Conservation (phyloP, 1,139 yeast genomes). For the Kurtzmaniella natalensis region DNA sequence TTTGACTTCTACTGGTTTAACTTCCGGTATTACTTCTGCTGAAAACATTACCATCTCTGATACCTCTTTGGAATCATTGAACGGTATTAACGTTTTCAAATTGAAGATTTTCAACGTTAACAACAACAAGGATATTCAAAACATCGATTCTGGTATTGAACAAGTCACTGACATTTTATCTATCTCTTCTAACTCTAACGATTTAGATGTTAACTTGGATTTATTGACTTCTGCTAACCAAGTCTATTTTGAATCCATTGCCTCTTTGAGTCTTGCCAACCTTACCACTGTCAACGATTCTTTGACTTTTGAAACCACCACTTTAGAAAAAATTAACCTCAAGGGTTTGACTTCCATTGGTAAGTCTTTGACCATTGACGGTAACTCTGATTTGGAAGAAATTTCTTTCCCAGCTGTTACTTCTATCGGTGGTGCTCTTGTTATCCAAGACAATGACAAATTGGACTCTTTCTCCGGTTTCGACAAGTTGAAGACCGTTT, state of each 20-base stretch:
- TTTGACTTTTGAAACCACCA: conserved; percentile 66
- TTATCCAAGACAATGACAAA: conserved; percentile 75
- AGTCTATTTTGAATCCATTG: conserved; percentile 74
- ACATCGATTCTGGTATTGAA: conserved; percentile 69
- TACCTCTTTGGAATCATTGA: conserved; percentile 74
- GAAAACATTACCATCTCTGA: conserved; percentile 74
- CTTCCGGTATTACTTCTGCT: conserved; percentile 72
- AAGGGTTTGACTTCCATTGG: conserved; percentile 61
- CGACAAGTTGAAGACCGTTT: conserved; percentile 65
- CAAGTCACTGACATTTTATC: conserved; percentile 70
- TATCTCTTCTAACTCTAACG: conserved; percentile 80
- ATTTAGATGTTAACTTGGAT: conserved; percentile 65
- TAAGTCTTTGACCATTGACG: conserved; percentile 71
- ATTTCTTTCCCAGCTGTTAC: conserved; percentile 68
- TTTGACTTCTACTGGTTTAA: conserved; percentile 63
- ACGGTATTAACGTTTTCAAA: conserved; percentile 73
- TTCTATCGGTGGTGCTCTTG: conserved; percentile 82
- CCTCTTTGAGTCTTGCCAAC: conserved; percentile 65
- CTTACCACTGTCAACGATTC: conserved; percentile 75
- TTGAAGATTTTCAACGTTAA: conserved; percentile 79
- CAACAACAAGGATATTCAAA: conserved; percentile 68
- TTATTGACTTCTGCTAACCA: conserved; percentile 79
- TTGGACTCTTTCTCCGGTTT: conserved; percentile 68
- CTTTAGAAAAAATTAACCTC: conserved; percentile 54
- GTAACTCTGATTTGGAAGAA: conserved; percentile 68